These are phyloP conservation scores for Entelexis sorbosivorans DNA, from an alignment of 1,139 yeast species.

Conservation along the genomic window DNA sequence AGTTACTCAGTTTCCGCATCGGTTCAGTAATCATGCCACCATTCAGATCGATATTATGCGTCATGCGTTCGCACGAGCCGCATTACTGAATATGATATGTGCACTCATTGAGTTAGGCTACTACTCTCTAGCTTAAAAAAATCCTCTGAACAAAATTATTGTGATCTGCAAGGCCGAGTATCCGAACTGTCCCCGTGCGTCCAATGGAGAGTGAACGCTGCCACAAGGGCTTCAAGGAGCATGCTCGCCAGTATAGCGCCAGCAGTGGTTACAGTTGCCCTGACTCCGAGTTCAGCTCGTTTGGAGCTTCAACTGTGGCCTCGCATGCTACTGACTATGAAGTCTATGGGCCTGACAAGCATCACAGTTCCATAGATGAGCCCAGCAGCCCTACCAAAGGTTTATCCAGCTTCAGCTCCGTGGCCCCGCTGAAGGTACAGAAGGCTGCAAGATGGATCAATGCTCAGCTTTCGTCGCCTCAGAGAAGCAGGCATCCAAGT, in stretches of 20 bases:
- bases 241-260: not conserved
- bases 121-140: not conserved
- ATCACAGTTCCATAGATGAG: not conserved
- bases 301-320: not conserved
- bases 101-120: not conserved
- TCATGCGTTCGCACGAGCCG: constrained; percentile 3
- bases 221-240: not conserved
- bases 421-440: constrained; percentile 1
- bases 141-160: not conserved
- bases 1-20: constrained; percentile 2
- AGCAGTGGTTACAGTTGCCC: not conserved
- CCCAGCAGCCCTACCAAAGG: not conserved
- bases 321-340: not conserved
- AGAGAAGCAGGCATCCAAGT: not conserved
- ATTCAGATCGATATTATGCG: not conserved
- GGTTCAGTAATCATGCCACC: not conserved
- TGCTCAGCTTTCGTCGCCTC: not conserved
- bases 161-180: not conserved
- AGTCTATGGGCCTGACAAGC: not conserved
- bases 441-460: not conserved
- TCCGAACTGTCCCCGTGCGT: not conserved
- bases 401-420: not conserved
- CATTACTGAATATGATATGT: not conserved
- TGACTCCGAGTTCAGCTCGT: not conserved
- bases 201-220: not conserved